Evolutionary conservation across 495 filamentous ascomycete species (phyloP), one percentile per base, ranked within the genome.

Genomic region (Lasiosphaeris hirsuta): DNA sequence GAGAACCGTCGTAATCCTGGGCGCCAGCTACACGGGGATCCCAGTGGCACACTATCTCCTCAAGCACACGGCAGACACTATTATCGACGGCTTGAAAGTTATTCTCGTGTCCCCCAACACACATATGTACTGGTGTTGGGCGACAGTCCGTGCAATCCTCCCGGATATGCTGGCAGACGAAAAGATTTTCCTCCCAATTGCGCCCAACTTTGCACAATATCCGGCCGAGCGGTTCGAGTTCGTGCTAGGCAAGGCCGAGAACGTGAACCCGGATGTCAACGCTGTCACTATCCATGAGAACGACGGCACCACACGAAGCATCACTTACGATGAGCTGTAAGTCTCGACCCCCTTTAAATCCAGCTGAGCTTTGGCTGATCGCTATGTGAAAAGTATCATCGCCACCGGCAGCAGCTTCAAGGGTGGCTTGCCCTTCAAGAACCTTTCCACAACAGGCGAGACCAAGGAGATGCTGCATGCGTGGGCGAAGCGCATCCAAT

Each of bases 1-100:
- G n/a, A 73, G 70, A 56, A 79, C 73, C 30, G 63, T 90, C 49
- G 72, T 89, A n/a, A 74, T 91, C 41, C 76, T 90, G 10, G 88
- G 88, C 38, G 87, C 77, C 54, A 82, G 79, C 51, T 76, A 69
- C 63, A 78, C 79, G n/a, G 86, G 86, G 48, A 56, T 88, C 1
- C 65, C 70, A 14, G 67, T 84, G 40, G 81, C 85, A 4, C 84
- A 89, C 68, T 77, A 82, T 54, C 69, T 86, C 38, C 73, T 87
- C 13, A 74, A 77, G 46, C 72, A 81, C 61, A 75, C 69, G 7
- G 54, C 76, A 15, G 58, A 71, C 19, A 65, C 70, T n/a, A 63
- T 63, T n/a, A 47, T 57, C 51, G 30, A 36, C 10, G 65, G 58
- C 40, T 64, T 74, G 44, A 81, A 78, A 48, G 69, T 88, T 4